Evolutionary conservation across 2,329 filamentous ascomycete genomes (phyloP).

Genomic region (Fusarium sp.): DNA sequence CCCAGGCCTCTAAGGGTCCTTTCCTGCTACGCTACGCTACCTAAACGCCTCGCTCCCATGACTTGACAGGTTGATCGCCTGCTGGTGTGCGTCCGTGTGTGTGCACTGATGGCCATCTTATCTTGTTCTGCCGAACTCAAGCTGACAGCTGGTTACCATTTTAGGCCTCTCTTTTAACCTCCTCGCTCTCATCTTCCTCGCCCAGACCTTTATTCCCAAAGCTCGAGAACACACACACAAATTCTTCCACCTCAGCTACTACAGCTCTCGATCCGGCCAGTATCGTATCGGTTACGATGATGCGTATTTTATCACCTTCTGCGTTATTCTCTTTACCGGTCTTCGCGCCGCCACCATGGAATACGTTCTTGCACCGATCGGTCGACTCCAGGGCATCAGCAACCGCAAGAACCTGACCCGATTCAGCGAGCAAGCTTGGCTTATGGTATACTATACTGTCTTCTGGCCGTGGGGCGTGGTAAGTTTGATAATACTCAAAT

Average conservation of each 20-base stretch:
- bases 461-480: conserved; percentile 90
- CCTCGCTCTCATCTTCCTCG: conserved; percentile 81
- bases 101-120: conserved; percentile 7
- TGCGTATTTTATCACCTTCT: conserved; percentile 80
- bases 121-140: conserved; percentile 3
- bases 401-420: conserved; percentile 80
- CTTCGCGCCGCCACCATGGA: conserved; percentile 87
- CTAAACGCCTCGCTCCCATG: conserved; percentile 25
- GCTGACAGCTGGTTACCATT: conserved; percentile 35
- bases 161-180: conserved; percentile 84
- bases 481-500: conserved; percentile 47
- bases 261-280: conserved; percentile 71
- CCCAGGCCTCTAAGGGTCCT: conserved; percentile 22
- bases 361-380: conserved; percentile 83
- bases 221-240: conserved; percentile 82
- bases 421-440: conserved; percentile 95
- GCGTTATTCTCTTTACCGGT: conserved; percentile 86
- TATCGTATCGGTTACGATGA: conserved; percentile 86
- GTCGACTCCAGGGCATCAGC: conserved; percentile 74
- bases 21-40: conserved; percentile 17
- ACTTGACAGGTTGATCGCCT: conserved; percentile 22
- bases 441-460: conserved; percentile 81
- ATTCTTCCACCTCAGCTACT: conserved; percentile 89
- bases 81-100: conserved; percentile 16
- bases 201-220: conserved; percentile 84